phyloP scores from a whole-genome alignment of 192 early-diverging fungal species.

The Lobulomyces angularis region DNA sequence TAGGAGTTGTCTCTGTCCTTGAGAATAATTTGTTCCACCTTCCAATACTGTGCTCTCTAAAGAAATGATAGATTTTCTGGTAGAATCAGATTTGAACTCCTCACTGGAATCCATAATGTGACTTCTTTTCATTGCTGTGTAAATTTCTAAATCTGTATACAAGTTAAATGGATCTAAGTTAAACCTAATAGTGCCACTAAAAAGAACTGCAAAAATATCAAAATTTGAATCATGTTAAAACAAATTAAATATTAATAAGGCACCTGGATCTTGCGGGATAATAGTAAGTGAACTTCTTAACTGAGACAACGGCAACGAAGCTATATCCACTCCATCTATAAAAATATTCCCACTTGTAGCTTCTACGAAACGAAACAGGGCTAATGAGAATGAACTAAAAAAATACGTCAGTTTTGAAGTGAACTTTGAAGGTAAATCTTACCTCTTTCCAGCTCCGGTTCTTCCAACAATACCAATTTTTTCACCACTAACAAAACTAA shows the following conservation, averaged over 20 bases:
- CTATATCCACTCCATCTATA: conserved; percentile 60
- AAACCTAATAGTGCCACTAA: neutral
- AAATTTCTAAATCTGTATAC: conserved; percentile 7
- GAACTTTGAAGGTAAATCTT: conserved; percentile 47
- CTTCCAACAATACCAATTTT: conserved; percentile 90
- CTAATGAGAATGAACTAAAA: too few species aligned
- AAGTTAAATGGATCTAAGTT: conserved; percentile 9
- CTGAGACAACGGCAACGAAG: conserved; percentile 46
- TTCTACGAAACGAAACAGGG: conserved; percentile 49
- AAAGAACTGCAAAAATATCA: neutral
- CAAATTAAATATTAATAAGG: too few species aligned
- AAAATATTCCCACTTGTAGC: conserved; percentile 42
- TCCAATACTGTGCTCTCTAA: conserved; percentile 17
- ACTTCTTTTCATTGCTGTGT: conserved; percentile 8
- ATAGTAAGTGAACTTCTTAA: conserved; percentile 53
- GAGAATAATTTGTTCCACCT: conserved; percentile 63
- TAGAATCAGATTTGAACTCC: conserved; percentile 9
- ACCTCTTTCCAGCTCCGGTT: conserved; percentile 53
- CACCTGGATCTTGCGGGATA: conserved; percentile 56
- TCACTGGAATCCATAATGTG: conserved; percentile 9
- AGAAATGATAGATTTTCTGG: too few species aligned
- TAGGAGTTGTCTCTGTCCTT: conserved; percentile 75
- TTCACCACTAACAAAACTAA: too few species aligned
- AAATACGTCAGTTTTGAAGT: too few species aligned
- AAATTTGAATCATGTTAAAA: too few species aligned